These are phyloP conservation scores for Dicorynia guianensis DNA, from an alignment of 306 rosid genomes.

Conservation along the genomic window DNA sequence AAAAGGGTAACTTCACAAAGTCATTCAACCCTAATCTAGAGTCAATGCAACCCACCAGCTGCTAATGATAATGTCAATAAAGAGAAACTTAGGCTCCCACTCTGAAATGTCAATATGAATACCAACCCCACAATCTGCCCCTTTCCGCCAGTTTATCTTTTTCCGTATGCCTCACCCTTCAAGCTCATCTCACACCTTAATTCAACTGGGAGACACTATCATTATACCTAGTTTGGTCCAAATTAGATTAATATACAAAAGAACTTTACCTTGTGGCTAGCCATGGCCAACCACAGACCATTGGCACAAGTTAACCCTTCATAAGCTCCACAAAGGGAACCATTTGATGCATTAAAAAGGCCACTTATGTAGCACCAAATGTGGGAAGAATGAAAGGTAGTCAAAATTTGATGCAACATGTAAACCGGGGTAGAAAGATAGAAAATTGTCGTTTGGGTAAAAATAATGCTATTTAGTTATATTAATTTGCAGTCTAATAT, in stretches of 20 bases:
- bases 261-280: slow-evolving; percentile 12
- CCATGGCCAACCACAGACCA: slow-evolving; percentile 31
- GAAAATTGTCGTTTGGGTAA: too few relatives aligned
- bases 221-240: slow-evolving; percentile 51
- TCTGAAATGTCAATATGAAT: slow-evolving; percentile 35
- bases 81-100: slow-evolving; percentile 63
- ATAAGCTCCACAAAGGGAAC: background rate
- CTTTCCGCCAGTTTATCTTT: slow-evolving; percentile 37
- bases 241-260: slow-evolving; percentile 24
- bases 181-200: slow-evolving; percentile 37
- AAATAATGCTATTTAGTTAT: too few relatives aligned
- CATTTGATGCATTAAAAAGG: slow-evolving; percentile 17
- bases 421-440: too few relatives aligned
- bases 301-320: slow-evolving; percentile 9
- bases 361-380: slow-evolving; percentile 32
- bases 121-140: slow-evolving; percentile 49
- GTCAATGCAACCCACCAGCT: slow-evolving; percentile 58
- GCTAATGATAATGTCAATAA: slow-evolving; percentile 48
- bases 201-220: slow-evolving; percentile 66
- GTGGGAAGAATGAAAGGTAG: slow-evolving; percentile 27
- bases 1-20: background rate
- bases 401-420: slow-evolving; percentile 14
- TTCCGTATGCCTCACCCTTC: slow-evolving; percentile 40
- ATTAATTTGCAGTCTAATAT: too few relatives aligned
- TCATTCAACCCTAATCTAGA: slow-evolving; percentile 48